Conservation (phyloP, 768 basidiomycete genomes). For the Saitozyma sp. region DNA sequence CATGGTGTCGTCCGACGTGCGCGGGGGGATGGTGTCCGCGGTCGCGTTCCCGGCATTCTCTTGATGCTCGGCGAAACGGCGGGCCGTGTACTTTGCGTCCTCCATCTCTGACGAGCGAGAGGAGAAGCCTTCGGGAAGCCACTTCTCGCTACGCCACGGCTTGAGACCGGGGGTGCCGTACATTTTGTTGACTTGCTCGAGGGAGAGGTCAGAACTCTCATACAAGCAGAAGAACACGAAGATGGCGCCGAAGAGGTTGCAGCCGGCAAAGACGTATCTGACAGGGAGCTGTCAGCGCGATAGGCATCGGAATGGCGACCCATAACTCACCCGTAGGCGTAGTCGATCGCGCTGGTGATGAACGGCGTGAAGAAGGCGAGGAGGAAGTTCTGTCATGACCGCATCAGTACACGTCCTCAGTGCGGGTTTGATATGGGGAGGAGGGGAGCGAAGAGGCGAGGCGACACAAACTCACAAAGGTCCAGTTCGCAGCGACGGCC, state of each 20-base stretch:
- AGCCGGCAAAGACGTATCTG: slow-evolving; percentile 62
- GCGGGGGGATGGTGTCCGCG: not conserved
- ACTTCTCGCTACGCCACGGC: slow-evolving; percentile 65
- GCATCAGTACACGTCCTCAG: not conserved
- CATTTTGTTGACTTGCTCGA: slow-evolving; percentile 66
- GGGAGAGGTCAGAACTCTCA: slow-evolving; percentile 66
- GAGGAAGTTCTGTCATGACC: slow-evolving; percentile 55
- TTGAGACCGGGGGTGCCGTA: slow-evolving; percentile 64
- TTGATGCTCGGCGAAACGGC: not conserved
- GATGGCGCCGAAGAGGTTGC: slow-evolving; percentile 41
- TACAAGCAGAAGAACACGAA: slow-evolving; percentile 75
- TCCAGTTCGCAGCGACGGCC: slow-evolving; percentile 66
- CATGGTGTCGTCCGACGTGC: not conserved
- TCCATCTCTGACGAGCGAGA: not conserved
- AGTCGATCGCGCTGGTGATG: slow-evolving; percentile 62
- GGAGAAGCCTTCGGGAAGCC: slow-evolving; percentile 58
- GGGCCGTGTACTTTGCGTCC: not conserved
- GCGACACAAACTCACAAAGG: slow-evolving; percentile 53
- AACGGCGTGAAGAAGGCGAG: slow-evolving; percentile 79
- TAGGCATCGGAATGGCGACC: too few species aligned
- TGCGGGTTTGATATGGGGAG: not conserved
- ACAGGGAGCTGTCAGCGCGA: too few species aligned
- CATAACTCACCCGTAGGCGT: slow-evolving; percentile 62
- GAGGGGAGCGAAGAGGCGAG: not conserved
- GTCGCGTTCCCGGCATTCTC: not conserved